Base-by-base conservation (phyloP, 257 asterid species). In the Thymus mandschuricus region DNA sequence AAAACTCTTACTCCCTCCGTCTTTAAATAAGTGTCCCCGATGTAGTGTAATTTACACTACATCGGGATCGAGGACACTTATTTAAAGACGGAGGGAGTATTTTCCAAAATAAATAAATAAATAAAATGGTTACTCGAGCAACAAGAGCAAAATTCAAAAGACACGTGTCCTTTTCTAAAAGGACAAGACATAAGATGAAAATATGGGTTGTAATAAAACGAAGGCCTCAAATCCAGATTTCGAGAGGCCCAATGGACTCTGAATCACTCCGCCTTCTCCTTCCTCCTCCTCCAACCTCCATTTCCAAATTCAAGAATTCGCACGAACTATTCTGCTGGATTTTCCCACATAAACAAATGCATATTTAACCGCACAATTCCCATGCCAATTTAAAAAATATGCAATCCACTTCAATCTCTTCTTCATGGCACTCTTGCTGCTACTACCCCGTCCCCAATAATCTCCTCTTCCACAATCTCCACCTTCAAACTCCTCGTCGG, bases 381-480 rank as follows among this genome's bases (percentile, higher is more conserved):
- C 50, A 62, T 69, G 82, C 63, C 76, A 69, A 78, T 81, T 68
- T 85, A 83, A 73, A 1, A 83, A 73, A 1, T 69, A 85, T 85
- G 95, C 87, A 78, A 65, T 78, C 88, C n/a, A 81, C 88, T 76
- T 76, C 89, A 73, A 73, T 85, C 65, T 75, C 85, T 62, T 76
- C 84, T 80, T 82, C 92, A 79, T 83, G 96, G 92, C 89, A 80
- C 48, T 57, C 86, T 72, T 74, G 88, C 83, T 87, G 58, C 84
- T 81, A 72, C 68, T 80, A 84, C 52, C 87, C 91, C 35, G 78
- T 85, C 70, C 98, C 95, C 66, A 83, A 69, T 35, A 79, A 75
- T 35, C 67, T 84, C 60, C 54, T 70, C 68, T 31, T 75, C 77
- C 78, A 71, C 64, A 75, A 69, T 74, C 86, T 75, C 52, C 85